Conservation (phyloP, 2,329 filamentous ascomycete species). For the Clarireedia hainanense region DNA sequence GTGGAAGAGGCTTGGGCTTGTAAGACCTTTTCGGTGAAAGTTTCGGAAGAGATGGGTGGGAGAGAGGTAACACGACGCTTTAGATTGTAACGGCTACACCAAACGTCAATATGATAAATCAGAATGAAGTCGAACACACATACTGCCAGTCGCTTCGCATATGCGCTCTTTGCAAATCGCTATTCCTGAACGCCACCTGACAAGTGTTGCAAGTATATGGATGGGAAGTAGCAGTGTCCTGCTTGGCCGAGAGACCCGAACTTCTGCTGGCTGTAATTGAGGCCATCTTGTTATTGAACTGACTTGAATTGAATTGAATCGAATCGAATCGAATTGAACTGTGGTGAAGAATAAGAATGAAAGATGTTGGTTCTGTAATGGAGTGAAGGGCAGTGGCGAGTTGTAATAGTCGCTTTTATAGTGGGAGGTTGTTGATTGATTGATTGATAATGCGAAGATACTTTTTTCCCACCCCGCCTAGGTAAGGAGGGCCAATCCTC, state of each 20-base stretch:
- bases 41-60: conserved; percentile 82
- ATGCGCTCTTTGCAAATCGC: conserved; percentile 85
- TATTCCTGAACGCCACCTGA: conserved; percentile 90
- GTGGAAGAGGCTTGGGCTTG: conserved; percentile 79
- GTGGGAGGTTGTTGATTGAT: neutral
- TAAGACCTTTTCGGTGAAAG: conserved; percentile 92
- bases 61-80: conserved; percentile 88
- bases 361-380: neutral
- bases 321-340: neutral
- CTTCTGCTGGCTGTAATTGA: conserved; percentile 36
- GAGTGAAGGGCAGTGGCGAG: neutral
- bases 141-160: conserved; percentile 99
- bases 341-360: neutral
- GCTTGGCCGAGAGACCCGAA: conserved; percentile 15
- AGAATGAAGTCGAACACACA: conserved; percentile 34
- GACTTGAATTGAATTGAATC: no score
- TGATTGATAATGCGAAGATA: neutral
- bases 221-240: conserved; percentile 48
- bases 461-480: neutral
- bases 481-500: neutral
- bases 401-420: neutral
- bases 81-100: conserved; percentile 77
- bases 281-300: conserved; percentile 36
- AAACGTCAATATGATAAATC: conserved; percentile 15
- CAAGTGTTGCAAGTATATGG: conserved; percentile 98